Evolutionary conservation across 2,329 filamentous ascomycete genomes (phyloP).

Genomic region (Coniochaeta sp.): DNA sequence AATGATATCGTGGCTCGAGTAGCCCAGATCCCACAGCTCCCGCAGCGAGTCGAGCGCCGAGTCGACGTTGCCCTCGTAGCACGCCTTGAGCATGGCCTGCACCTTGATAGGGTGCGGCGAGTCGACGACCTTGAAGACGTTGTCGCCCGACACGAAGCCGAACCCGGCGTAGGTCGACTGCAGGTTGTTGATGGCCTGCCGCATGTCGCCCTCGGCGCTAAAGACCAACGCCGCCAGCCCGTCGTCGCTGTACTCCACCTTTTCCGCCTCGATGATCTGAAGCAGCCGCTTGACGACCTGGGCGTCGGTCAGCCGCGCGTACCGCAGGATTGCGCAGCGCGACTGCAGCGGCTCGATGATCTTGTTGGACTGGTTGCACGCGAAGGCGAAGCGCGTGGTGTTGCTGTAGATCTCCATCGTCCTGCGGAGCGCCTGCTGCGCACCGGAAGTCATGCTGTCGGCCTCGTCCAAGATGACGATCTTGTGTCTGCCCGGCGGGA

Average conservation of each 20-base stretch:
- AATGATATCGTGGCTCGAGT: slow-evolving; percentile 98
- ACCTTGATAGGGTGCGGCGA: slow-evolving; percentile 97
- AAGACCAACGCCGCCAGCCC: slow-evolving; percentile 95
- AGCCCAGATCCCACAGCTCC: slow-evolving; percentile 90
- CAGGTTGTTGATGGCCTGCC: slow-evolving; percentile 97
- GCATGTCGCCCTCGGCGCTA: slow-evolving; percentile 96
- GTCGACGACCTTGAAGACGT: slow-evolving; percentile 96
- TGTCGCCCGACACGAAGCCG: slow-evolving; percentile 94
- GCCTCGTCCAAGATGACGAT: slow-evolving; percentile 96
- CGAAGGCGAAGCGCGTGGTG: slow-evolving; percentile 94
- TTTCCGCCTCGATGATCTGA: slow-evolving; percentile 89
- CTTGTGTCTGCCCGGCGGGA: slow-evolving; percentile 87
- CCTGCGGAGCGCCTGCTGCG: slow-evolving; percentile 86
- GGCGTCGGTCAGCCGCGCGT: slow-evolving; percentile 83
- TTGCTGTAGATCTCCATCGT: slow-evolving; percentile 99
- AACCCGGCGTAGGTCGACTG: slow-evolving; percentile 92
- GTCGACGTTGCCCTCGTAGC: slow-evolving; percentile 87
- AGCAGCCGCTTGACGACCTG: slow-evolving; percentile 86
- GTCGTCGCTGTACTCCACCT: slow-evolving; percentile 85
- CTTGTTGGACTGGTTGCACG: slow-evolving; percentile 98
- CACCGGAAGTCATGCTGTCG: slow-evolving; percentile 95
- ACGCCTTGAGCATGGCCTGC: slow-evolving; percentile 96
- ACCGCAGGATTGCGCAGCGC: slow-evolving; percentile 90
- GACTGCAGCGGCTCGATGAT: slow-evolving; percentile 99
- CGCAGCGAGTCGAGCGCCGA: slow-evolving; percentile 77